These are phyloP conservation scores for Earliella scabrosa DNA, from an alignment of 1,284 basidiomycete species.

Conservation along the genomic window DNA sequence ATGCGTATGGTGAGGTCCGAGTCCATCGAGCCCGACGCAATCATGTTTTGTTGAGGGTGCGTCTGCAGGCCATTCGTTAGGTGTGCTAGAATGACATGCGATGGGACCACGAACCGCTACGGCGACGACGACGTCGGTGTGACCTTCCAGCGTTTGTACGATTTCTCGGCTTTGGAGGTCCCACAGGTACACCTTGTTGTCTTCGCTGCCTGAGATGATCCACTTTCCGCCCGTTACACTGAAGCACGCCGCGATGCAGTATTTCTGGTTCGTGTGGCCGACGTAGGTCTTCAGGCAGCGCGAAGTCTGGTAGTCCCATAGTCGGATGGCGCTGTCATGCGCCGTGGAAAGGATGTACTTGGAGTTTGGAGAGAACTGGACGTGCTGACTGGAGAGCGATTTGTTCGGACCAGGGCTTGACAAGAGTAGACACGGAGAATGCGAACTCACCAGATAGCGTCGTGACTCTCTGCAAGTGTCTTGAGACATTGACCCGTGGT, in stretches of 20 bases:
- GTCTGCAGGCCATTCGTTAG: conserved; percentile 49
- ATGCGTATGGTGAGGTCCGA: conserved; percentile 78
- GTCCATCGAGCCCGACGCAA: conserved; percentile 84
- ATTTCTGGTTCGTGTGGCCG: conserved; percentile 82
- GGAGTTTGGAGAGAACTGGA: conserved; percentile 93
- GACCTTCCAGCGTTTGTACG: conserved; percentile 79
- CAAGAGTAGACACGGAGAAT: not conserved
- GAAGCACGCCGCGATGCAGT: conserved; percentile 80
- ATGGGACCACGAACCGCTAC: conserved; percentile 55
- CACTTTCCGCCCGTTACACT: conserved; percentile 85
- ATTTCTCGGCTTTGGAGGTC: conserved; percentile 88
- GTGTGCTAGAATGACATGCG: not conserved
- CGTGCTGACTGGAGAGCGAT: conserved; percentile 66
- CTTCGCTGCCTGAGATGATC: conserved; percentile 92
- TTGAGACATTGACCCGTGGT: conserved; percentile 94
- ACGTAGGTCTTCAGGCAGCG: conserved; percentile 91
- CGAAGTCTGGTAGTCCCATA: conserved; percentile 95
- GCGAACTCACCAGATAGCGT: conserved; percentile 78
- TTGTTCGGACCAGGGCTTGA: not conserved
- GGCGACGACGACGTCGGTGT: conserved; percentile 79
- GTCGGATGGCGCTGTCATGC: conserved; percentile 87
- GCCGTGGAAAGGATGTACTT: conserved; percentile 92
- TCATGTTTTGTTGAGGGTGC: conserved; percentile 82
- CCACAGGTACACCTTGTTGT: conserved; percentile 90
- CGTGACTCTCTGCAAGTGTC: conserved; percentile 90